Evolutionary conservation across 2,329 filamentous ascomycete genomes (phyloP).

Genomic region (Myriosclerotinia duriaeana): DNA sequence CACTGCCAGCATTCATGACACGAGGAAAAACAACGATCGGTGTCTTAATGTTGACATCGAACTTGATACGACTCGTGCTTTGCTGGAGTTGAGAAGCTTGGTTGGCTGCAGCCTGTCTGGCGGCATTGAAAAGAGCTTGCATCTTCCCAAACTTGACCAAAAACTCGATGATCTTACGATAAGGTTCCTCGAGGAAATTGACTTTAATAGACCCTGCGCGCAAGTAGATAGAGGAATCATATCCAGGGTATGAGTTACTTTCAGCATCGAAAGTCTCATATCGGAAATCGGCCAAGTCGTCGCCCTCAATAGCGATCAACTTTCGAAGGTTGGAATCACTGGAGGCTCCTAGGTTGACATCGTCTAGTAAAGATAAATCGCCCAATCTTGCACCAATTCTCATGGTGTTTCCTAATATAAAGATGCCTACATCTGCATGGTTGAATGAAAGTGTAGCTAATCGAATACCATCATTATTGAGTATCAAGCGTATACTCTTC

Average conservation of each 20-base stretch:
- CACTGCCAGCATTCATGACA: conserved; percentile 65
- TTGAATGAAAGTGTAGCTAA: conserved; percentile 90
- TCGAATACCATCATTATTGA: conserved; percentile 97
- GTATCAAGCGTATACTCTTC: conserved; percentile 87
- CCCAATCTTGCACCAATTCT: conserved; percentile 82
- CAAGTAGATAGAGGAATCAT: conserved; percentile 87
- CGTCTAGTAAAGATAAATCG: conserved; percentile 84
- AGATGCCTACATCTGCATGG: conserved; percentile 87
- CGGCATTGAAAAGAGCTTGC: conserved; percentile 98
- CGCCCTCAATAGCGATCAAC: conserved; percentile 89
- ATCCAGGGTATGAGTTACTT: conserved; percentile 77
- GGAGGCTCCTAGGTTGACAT: conserved; percentile 87
- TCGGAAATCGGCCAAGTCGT: conserved; percentile 93
- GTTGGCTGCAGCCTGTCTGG: conserved; percentile 87
- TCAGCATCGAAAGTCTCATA: conserved; percentile 91
- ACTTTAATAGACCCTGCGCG: conserved; percentile 93
- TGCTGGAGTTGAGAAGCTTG: conserved; percentile 93
- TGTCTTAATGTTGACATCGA: conserved; percentile 89
- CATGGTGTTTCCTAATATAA: conserved; percentile 83
- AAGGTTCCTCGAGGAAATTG: conserved; percentile 95
- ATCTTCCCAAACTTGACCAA: conserved; percentile 99
- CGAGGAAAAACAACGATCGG: conserved; percentile 95
- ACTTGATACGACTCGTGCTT: conserved; percentile 85
- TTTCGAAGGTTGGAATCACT: conserved; percentile 78
- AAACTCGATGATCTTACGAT: conserved; percentile 97